These are phyloP conservation scores for Trichosanthes truncata DNA, from an alignment of 306 rosid genomes.

Conservation along the genomic window DNA sequence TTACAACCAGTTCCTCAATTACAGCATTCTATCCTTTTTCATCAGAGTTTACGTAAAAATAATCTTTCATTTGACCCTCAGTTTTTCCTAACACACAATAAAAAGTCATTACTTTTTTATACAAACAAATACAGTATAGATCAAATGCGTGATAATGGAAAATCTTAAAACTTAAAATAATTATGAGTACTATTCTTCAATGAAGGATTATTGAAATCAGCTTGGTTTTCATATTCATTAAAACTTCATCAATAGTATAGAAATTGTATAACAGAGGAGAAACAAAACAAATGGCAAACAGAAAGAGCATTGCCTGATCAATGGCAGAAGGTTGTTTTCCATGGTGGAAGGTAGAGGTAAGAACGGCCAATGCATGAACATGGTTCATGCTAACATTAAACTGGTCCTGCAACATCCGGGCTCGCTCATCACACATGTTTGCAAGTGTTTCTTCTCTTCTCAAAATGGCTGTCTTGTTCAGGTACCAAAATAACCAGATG, in stretches of 20 bases:
- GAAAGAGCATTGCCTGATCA: constrained; percentile 55
- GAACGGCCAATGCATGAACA: constrained; percentile 89
- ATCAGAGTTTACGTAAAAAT: not conserved
- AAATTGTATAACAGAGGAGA: not conserved
- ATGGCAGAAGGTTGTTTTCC: constrained; percentile 80
- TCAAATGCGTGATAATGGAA: not conserved
- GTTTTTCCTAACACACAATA: not conserved
- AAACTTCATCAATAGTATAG: not conserved
- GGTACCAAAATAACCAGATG: constrained; percentile 55
- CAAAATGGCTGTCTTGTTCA: constrained; percentile 28
- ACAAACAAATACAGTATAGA: not conserved
- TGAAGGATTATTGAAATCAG: not conserved
- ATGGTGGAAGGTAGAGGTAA: constrained; percentile 92
- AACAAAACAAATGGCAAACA: constrained; percentile 2
- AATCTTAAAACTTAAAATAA: not conserved
- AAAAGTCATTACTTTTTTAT: not conserved
- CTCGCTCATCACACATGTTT: constrained; percentile 96
- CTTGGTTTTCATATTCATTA: not conserved
- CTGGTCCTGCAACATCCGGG: constrained; percentile 94
- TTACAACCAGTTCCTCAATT: not conserved
- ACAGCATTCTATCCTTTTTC: not conserved
- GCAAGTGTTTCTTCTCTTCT: constrained; percentile 73
- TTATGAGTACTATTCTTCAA: not conserved
- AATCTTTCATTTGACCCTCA: not conserved
- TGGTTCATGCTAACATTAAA: constrained; percentile 94